These are phyloP conservation scores for Porcisia hertigi DNA, from an alignment of 208 protist species.

Conservation along the genomic window DNA sequence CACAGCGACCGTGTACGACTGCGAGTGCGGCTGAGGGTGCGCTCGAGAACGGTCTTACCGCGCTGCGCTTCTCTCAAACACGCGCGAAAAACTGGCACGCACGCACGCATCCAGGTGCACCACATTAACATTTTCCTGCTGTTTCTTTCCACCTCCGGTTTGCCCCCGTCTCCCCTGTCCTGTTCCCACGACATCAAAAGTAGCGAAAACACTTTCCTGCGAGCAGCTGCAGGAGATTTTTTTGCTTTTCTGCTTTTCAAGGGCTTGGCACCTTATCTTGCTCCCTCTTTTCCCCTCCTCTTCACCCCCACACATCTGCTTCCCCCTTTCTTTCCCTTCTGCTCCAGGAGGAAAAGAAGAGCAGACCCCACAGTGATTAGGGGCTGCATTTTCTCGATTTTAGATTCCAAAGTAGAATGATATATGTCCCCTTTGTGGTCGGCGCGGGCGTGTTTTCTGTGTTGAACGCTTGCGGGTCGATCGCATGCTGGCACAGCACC, in stretches of 20 bases:
- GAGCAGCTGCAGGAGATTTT: too few relatives aligned
- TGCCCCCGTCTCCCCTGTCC: background rate
- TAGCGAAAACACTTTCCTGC: too few relatives aligned
- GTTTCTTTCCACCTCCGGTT: background rate
- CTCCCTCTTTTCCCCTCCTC: background rate
- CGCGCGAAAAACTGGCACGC: background rate
- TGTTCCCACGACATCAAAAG: background rate
- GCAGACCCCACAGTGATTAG: background rate
- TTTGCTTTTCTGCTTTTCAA: too few relatives aligned
- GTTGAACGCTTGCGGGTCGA: slow-evolving; percentile 61
- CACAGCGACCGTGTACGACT: background rate
- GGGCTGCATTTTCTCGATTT: too few relatives aligned
- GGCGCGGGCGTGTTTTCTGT: slow-evolving; percentile 54
- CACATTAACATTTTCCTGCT: background rate
- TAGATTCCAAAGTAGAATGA: slow-evolving; percentile 11
- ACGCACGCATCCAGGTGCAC: background rate
- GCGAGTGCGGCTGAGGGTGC: background rate
- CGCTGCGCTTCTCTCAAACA: background rate
- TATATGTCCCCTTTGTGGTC: slow-evolving; percentile 64
- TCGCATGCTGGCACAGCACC: slow-evolving; percentile 62
- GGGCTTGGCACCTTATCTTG: background rate
- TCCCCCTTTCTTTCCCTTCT: background rate
- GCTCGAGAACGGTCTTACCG: too few relatives aligned
- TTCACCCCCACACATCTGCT: background rate
- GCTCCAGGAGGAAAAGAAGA: background rate